A percentile compares a stretch with the other conserved stretches of the same genome.
These are phyloP conservation scores for Diversispora epigaea DNA, from an alignment of 192 early-diverging fungal species.

Conservation along the genomic window DNA sequence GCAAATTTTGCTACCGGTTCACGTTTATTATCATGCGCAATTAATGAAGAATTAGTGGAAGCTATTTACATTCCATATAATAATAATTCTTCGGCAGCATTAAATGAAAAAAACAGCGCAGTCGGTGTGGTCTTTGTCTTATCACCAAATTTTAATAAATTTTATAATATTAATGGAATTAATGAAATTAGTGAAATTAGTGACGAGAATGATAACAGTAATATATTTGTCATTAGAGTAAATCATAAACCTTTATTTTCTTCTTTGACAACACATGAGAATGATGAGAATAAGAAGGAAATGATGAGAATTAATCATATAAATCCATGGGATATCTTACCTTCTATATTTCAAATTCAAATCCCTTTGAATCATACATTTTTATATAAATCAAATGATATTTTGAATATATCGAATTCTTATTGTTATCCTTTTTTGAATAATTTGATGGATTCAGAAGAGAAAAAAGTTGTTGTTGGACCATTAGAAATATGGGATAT, in stretches of 20 bases:
- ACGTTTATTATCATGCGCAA: conserved; percentile 56
- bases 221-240: conserved; percentile 33
- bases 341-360: too few relatives aligned
- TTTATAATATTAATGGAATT: too few relatives aligned
- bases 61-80: conserved; percentile 44
- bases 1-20: conserved; percentile 52
- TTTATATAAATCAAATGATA: conserved; percentile 25
- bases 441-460: neutral
- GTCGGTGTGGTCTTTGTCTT: conserved; percentile 31
- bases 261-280: neutral
- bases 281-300: too few relatives aligned
- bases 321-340: conserved; percentile 41
- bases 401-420: neutral
- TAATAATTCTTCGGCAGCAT: neutral
- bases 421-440: neutral
- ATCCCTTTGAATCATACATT: neutral
- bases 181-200: neutral
- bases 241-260: conserved; percentile 6
- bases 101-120: conserved; percentile 29
- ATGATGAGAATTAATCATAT: conserved; percentile 19
- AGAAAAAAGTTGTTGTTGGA: conserved; percentile 33
- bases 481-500: conserved; percentile 46
- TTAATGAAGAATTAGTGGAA: conserved; percentile 53
- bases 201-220: conserved; percentile 20
- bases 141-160: conserved; percentile 10